Evolutionary conservation across 306 rosid species (phyloP).

Genomic region (Vicia sativa): DNA sequence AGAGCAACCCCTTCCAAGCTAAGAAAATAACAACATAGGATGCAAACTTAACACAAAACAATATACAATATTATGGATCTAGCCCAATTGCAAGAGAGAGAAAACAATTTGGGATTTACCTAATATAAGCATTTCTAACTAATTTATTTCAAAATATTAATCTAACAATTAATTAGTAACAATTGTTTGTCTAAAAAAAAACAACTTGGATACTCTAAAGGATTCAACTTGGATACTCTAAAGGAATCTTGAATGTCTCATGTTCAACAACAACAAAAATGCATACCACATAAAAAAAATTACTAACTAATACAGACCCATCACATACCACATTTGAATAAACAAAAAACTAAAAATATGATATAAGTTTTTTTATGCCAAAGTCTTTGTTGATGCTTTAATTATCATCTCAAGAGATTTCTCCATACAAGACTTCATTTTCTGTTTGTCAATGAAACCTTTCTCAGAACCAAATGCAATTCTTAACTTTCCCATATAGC

Average conservation of each 20-base stretch:
- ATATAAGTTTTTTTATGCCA: background rate
- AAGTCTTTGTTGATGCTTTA: conserved; percentile 34
- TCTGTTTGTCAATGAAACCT: conserved; percentile 45
- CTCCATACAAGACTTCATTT: conserved; percentile 37
- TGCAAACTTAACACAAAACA: background rate
- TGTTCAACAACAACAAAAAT: conserved; percentile 2
- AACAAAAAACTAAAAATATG: background rate
- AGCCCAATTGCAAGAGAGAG: background rate
- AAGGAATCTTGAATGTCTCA: background rate
- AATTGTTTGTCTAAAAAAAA: too few relatives aligned
- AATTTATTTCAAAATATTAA: too few relatives aligned
- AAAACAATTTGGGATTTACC: too few relatives aligned
- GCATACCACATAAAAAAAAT: background rate
- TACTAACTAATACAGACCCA: background rate
- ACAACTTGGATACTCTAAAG: too few relatives aligned
- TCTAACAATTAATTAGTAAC: too few relatives aligned
- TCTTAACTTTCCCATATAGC: conserved; percentile 52
- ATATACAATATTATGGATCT: background rate
- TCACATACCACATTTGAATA: background rate
- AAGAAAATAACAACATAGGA: too few relatives aligned
- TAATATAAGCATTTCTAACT: too few relatives aligned
- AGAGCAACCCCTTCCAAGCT: too few relatives aligned
- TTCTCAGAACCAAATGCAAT: conserved; percentile 53
- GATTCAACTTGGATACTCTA: background rate
- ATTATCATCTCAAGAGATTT: conserved; percentile 38